Evolutionary conservation across 179 eudicot species (phyloP).

Genomic region (Beta lomatogona): DNA sequence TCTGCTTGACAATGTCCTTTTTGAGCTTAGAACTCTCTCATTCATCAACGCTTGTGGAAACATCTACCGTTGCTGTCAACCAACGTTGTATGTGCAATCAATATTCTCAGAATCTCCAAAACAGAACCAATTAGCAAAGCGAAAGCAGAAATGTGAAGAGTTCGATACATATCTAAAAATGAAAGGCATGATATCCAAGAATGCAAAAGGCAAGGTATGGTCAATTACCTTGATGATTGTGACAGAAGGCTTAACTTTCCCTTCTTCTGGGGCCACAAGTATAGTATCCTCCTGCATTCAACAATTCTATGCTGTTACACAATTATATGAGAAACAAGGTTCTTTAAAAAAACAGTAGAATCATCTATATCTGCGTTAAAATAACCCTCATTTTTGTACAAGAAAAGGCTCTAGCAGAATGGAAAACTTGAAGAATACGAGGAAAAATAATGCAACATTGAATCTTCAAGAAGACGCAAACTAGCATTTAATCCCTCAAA

Average conservation of each 20-base stretch:
- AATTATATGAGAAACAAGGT: background rate
- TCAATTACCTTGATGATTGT: conserved; percentile 29
- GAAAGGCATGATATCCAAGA: background rate
- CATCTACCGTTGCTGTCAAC: no score
- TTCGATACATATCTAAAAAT: background rate
- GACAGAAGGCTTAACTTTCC: conserved; percentile 34
- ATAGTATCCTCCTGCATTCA: conserved; percentile 34
- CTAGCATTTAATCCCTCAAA: background rate
- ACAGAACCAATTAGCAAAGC: no score
- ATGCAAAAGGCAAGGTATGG: background rate
- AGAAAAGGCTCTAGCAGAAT: background rate
- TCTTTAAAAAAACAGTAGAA: background rate
- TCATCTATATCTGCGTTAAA: background rate
- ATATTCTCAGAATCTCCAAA: no score
- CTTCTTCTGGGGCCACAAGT: conserved; percentile 34
- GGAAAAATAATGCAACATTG: background rate
- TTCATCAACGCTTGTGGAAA: no score
- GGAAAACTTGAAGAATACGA: background rate
- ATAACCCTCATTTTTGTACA: background rate
- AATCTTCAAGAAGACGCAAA: background rate
- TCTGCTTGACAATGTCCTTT: no score
- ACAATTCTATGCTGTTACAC: background rate
- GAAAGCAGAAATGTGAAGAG: no score
- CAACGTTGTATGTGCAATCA: no score
- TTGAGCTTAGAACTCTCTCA: no score